phyloP scores from a whole-genome alignment of 768 basidiomycete species.

The Lactifluus subvellereus region DNA sequence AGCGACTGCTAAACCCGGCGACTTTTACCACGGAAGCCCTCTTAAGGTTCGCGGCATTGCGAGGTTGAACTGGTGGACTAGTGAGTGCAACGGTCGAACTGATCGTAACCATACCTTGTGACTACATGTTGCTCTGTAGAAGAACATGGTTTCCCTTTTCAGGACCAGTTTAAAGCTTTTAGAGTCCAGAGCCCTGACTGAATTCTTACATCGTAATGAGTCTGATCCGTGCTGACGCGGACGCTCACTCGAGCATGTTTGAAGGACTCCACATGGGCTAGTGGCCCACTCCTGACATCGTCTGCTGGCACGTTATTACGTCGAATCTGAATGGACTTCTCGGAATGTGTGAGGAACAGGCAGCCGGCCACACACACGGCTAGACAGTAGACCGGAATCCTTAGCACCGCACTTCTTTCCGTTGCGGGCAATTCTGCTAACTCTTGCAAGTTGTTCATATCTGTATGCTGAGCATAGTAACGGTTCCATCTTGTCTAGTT shows the following conservation, averaged over 20 bases:
- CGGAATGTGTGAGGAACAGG: not conserved
- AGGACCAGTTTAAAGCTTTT: not conserved
- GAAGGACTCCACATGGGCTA: not conserved
- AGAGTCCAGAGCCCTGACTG: not conserved
- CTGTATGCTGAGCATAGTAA: not conserved
- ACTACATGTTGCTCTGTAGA: constrained; percentile 8
- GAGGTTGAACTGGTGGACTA: not conserved
- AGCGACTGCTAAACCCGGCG: not conserved
- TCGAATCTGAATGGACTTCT: not conserved
- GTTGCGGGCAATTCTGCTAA: constrained; percentile 12
- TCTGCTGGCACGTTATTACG: not conserved
- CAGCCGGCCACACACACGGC: not conserved
- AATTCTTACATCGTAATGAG: not conserved
- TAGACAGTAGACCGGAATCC: not conserved
- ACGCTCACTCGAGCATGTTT: not conserved
- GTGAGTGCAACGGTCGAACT: not conserved
- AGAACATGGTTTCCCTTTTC: constrained; percentile 15
- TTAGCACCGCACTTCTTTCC: constrained; percentile 19
- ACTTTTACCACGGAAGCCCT: not conserved
- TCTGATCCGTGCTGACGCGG: not conserved
- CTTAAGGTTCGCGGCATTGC: not conserved
- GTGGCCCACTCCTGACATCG: not conserved
- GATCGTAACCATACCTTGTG: constrained; percentile 1
- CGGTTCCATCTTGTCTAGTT: constrained; percentile 15
- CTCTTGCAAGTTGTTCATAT: constrained; percentile 4